Conservation (phyloP, 495 filamentous ascomycete species). For the Xylaria acuta region DNA sequence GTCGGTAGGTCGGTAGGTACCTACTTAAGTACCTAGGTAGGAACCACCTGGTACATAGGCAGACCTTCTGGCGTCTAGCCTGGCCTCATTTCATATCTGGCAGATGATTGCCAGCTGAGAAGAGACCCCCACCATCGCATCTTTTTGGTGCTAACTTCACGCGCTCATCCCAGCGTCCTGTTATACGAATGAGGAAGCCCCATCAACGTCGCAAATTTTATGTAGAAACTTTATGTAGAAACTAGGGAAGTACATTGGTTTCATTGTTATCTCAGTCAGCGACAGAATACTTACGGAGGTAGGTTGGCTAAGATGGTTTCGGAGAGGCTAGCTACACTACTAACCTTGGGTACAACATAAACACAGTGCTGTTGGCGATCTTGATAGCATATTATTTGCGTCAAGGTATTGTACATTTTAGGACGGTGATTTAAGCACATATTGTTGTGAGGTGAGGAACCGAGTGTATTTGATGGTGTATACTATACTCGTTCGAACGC, state of each 20-base stretch:
- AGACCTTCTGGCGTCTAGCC: no score
- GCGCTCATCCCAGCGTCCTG: background rate
- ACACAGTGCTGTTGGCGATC: background rate
- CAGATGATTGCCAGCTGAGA: background rate
- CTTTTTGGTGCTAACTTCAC: background rate
- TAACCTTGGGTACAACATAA: background rate
- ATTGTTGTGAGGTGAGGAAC: conserved; percentile 1
- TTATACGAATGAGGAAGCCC: background rate
- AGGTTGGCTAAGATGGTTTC: background rate
- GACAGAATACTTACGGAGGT: background rate
- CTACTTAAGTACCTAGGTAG: no score
- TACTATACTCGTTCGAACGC: conserved; percentile 26
- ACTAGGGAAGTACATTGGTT: background rate
- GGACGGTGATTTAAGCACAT: background rate
- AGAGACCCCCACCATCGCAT: background rate
- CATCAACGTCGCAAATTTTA: background rate
- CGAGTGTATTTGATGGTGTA: conserved; percentile 17
- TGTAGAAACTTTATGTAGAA: background rate
- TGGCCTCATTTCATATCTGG: no score
- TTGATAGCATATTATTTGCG: background rate
- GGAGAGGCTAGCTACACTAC: background rate
- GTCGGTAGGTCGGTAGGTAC: background rate
- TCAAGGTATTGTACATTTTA: background rate
- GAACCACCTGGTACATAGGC: no score
- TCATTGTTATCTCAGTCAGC: no score